Evolutionary conservation across 257 asterid genomes (phyloP).

Genomic region (Paulownia fortunei): DNA sequence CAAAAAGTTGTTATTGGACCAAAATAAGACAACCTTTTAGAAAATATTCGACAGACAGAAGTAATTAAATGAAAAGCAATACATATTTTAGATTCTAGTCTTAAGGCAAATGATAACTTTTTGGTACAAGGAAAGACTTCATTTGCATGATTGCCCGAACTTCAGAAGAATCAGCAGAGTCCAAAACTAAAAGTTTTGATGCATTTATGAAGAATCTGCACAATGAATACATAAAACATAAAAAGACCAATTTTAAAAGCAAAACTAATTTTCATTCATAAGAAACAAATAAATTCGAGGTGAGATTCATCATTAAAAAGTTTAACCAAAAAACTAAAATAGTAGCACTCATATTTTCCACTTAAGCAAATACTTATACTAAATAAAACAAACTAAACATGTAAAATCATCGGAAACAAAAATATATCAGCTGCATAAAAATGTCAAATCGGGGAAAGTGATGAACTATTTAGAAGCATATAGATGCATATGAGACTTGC

Average conservation of each 20-base stretch:
- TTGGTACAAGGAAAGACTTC: constrained; percentile 82
- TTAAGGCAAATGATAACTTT: constrained; percentile 66
- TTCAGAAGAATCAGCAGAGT: constrained; percentile 97
- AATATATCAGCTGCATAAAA: constrained; percentile 13
- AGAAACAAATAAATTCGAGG: constrained; percentile 28
- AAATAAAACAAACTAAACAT: neutral
- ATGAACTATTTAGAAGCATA: constrained; percentile 5
- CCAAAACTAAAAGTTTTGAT: constrained; percentile 87
- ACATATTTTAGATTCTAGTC: constrained; percentile 67
- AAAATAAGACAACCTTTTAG: constrained; percentile 57
- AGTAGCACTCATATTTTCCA: neutral
- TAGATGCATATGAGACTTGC: neutral
- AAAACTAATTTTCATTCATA: constrained; percentile 33
- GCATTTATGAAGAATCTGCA: constrained; percentile 97
- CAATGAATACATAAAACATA: constrained; percentile 69
- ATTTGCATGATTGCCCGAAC: constrained; percentile 86
- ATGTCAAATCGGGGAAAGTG: neutral
- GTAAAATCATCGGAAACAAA: constrained; percentile 11
- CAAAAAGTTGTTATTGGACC: constrained; percentile 43
- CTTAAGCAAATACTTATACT: constrained; percentile 4
- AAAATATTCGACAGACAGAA: constrained; percentile 52
- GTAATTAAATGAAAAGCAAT: constrained; percentile 46
- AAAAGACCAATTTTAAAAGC: constrained; percentile 47
- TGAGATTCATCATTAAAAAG: constrained; percentile 23
- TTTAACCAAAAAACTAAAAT: constrained; percentile 13